Evolutionary conservation across 176 grass and related monocot genomes (phyloP), one percentile per base, ranked within the genome.

Genomic region (Musa acuminata): DNA sequence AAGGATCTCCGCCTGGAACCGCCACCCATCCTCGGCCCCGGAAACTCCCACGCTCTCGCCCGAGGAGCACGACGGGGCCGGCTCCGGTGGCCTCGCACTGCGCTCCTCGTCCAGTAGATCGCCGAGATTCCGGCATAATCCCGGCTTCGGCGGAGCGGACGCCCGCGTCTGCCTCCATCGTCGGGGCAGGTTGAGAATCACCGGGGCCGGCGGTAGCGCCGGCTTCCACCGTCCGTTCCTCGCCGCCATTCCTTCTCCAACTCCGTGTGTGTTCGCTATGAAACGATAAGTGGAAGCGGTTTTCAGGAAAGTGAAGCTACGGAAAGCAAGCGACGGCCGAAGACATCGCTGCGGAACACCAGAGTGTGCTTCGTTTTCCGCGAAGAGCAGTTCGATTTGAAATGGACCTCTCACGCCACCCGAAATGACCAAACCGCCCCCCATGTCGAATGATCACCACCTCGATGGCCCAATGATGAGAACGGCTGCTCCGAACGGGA

Each of bases 1-100:
- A 69, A 96, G 89, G 84, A 96, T 96, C 84, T 96, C 92, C 8
- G 92, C 89, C 82, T 96, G 92, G 80, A 92, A 96, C 75, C 77
- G 75, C 92, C 92, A 96, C 64, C 85, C 83, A 75, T 87, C 84
- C 84, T 96, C 81, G 55, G 12, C 48, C 2, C 3, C 50, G 5
- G 69, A 51, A 22, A 52, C 50, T 19, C 9, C 49, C 17, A 11
- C 49, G 9, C 68, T 51, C 8, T 19, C 51, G n/a, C 50, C n/a
- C 10, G 49, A 16, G 17, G 9, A 55, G 13, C 23, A 25, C 13
- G 72, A 55, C 11, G 22, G 13, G 11, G 10, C 72, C 11, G 24
- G 23, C 72, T 53, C 14, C 72, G 11, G 13, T 12, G 52, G 52
- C 52, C 52, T 14, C 52, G 52, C 53, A 25, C n/a, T 23, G 8